Conservation (phyloP, 306 rosid species). For the Trichosanthes cucumerina region DNA sequence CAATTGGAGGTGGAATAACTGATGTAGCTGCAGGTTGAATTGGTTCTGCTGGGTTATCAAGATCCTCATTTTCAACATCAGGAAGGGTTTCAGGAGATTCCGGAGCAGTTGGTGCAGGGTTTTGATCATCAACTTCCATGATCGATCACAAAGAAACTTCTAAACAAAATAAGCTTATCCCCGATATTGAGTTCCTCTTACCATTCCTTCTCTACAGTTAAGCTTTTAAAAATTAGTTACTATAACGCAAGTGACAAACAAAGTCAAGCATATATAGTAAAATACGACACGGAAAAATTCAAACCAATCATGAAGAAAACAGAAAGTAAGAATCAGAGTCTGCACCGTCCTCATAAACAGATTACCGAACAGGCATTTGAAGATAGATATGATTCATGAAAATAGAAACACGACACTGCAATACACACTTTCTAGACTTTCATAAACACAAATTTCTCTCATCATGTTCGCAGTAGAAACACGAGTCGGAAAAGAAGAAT, state of each 20-base stretch:
- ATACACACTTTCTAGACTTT: not conserved
- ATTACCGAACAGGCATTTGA: not conserved
- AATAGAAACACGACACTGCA: not conserved
- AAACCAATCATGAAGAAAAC: not conserved
- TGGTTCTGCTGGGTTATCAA: slow-evolving; percentile 23
- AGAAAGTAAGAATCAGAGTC: not conserved
- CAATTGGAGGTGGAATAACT: slow-evolving; percentile 27
- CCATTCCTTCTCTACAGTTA: not conserved
- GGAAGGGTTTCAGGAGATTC: slow-evolving; percentile 36
- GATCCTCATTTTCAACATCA: slow-evolving; percentile 24
- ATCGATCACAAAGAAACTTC: slow-evolving; percentile 9
- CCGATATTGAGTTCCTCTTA: not conserved
- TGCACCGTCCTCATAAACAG: not conserved
- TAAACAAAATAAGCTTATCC: not conserved
- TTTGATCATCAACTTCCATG: slow-evolving; percentile 48
- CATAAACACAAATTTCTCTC: not conserved
- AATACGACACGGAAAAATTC: not conserved
- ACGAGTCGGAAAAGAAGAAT: not conserved
- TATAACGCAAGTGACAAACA: not conserved
- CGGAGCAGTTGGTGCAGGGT: slow-evolving; percentile 21
- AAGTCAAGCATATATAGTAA: not conserved
- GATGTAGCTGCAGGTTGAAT: slow-evolving; percentile 23
- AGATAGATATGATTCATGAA: not conserved
- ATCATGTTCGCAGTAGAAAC: not conserved
- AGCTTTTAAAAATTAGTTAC: not conserved